Percentiles rank a stretch among this genome's conserved stretches.
These are phyloP conservation scores for Rhizopus stolonifer DNA, from an alignment of 371 early-diverging fungal genomes.

Conservation along the genomic window DNA sequence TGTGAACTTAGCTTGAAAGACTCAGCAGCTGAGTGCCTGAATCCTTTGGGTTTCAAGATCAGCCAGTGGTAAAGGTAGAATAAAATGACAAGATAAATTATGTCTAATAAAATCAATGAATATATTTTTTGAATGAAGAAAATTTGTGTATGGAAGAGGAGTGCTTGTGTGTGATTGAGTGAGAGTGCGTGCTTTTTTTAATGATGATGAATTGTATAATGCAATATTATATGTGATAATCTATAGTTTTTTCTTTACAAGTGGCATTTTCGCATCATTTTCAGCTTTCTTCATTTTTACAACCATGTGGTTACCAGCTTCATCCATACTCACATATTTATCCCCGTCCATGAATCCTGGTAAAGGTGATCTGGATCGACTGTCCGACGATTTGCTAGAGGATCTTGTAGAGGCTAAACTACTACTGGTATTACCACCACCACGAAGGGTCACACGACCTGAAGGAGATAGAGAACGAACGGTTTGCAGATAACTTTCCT, in stretches of 20 bases:
- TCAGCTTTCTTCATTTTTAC: constrained; percentile 50
- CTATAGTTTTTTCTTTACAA: constrained; percentile 22
- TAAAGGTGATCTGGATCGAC: constrained; percentile 28
- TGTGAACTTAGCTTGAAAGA: too few relatives aligned
- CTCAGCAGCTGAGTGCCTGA: too few relatives aligned
- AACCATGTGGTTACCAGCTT: constrained; percentile 41
- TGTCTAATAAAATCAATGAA: too few relatives aligned
- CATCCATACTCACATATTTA: constrained; percentile 42
- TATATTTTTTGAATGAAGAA: too few relatives aligned
- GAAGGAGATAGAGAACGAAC: constrained; percentile 40
- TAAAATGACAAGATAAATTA: too few relatives aligned
- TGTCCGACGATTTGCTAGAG: constrained; percentile 33
- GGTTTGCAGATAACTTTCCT: constrained; percentile 23
- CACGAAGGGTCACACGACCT: constrained; percentile 38
- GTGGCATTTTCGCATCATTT: constrained; percentile 29
- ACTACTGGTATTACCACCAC: constrained; percentile 28
- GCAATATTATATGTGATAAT: too few relatives aligned
- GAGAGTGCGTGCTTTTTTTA: too few relatives aligned
- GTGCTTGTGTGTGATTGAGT: too few relatives aligned
- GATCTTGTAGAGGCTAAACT: constrained; percentile 32
- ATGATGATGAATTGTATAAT: too few relatives aligned
- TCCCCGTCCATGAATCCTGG: constrained; percentile 45
- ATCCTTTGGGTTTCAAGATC: too few relatives aligned
- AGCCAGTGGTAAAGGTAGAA: too few relatives aligned
- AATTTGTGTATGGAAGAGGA: too few relatives aligned